Percentiles rank a stretch among this genome's conserved stretches.
Conservation (phyloP, 306 rosid species). For the Heteromeles arbutifolia region DNA sequence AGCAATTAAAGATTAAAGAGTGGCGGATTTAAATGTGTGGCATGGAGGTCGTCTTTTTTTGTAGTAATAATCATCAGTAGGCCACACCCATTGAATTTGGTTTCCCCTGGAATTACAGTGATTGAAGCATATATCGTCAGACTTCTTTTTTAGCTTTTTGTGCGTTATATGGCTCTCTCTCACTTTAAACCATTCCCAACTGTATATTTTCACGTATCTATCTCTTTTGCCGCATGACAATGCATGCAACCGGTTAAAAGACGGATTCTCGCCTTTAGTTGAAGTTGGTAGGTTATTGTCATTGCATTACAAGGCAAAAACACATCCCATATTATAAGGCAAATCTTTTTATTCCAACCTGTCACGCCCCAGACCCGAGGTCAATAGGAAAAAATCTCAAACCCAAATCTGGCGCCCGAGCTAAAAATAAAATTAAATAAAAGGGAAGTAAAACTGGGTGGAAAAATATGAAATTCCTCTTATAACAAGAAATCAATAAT, state of each 20-base stretch:
- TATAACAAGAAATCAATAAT: too few species aligned
- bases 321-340: background rate
- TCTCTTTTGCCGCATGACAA: too few species aligned
- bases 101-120: conserved; percentile 11
- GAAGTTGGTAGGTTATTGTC: conserved; percentile 8
- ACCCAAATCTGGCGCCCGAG: too few species aligned
- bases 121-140: background rate
- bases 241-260: background rate
- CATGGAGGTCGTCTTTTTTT: background rate
- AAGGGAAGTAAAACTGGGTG: too few species aligned
- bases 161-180: background rate
- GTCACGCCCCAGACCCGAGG: too few species aligned
- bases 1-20: background rate
- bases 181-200: too few species aligned
- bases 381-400: too few species aligned
- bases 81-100: conserved; percentile 38
- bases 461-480: too few species aligned
- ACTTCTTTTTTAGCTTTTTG: background rate
- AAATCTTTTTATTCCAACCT: background rate
- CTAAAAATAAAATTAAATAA: too few species aligned
- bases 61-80: conserved; percentile 18
- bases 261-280: conserved; percentile 1
- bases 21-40: background rate
- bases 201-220: too few species aligned
- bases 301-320: background rate